A percentile compares a stretch with the other conserved stretches of the same genome.
Evolutionary conservation across 768 basidiomycete species (phyloP).

Genomic region (Coprinopsis sp.): DNA sequence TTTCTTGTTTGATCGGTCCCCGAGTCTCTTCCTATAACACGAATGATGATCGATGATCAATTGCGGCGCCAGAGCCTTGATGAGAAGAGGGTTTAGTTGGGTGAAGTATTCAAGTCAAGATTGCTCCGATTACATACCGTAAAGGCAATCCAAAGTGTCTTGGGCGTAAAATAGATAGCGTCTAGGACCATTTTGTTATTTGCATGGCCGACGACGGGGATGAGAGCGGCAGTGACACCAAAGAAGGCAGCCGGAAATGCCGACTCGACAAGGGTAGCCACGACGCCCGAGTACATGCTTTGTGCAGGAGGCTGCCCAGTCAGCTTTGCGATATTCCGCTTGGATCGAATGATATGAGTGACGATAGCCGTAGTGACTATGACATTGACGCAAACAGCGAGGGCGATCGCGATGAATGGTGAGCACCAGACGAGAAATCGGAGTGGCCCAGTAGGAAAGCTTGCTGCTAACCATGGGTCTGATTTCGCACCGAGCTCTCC

Average conservation of each 20-base stretch:
- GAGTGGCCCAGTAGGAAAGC: not conserved
- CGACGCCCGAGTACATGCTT: not conserved
- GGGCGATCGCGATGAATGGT: conserved; percentile 10
- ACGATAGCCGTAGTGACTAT: conserved; percentile 33
- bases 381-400: conserved; percentile 35
- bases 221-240: not conserved
- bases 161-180: not conserved
- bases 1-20: no score
- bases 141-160: conserved; percentile 3
- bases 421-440: conserved; percentile 2
- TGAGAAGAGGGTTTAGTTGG: not conserved
- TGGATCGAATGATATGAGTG: conserved; percentile 25
- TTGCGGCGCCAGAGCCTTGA: conserved; percentile 5
- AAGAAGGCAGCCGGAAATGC: conserved; percentile 4
- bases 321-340: conserved; percentile 15
- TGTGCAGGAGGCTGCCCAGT: conserved; percentile 1
- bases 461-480: conserved; percentile 6
- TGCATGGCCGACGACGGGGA: not conserved
- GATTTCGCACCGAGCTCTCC: not conserved
- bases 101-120: not conserved
- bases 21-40: no score
- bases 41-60: no score
- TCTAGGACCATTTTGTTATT: not conserved
- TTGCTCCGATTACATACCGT: not conserved
- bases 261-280: conserved; percentile 6